A percentile compares a stretch with the other conserved stretches of the same genome.
These are phyloP conservation scores for Rhynchosporium agropyri DNA, from an alignment of 2,329 filamentous ascomycete species.

Conservation along the genomic window DNA sequence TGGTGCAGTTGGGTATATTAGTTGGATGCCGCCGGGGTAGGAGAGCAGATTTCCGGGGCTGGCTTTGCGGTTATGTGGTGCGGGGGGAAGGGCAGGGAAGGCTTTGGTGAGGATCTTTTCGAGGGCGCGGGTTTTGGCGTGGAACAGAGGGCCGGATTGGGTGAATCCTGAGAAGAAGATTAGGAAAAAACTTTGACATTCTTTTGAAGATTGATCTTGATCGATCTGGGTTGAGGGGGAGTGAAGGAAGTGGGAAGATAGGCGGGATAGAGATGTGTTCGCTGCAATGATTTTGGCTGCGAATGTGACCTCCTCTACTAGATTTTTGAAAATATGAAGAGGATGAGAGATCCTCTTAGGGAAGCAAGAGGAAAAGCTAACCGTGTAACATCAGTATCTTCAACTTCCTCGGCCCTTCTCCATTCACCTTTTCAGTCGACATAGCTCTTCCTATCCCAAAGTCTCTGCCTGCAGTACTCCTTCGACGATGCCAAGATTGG, in stretches of 20 bases:
- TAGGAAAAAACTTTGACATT: no score
- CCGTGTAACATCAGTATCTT: constrained; percentile 81
- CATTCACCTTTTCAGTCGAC: constrained; percentile 23
- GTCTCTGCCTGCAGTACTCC: background rate
- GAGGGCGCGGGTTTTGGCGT: constrained; percentile 83
- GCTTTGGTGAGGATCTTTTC: constrained; percentile 78
- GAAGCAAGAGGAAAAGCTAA: constrained; percentile 42
- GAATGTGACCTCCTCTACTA: background rate
- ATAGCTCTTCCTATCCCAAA: constrained; percentile 8
- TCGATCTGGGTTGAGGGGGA: no score
- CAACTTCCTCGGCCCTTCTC: constrained; percentile 41
- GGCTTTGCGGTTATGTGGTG: constrained; percentile 41
- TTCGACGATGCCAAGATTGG: no score
- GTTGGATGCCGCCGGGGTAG: constrained; percentile 50
- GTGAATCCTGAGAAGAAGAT: constrained; percentile 67
- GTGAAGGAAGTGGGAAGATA: no score
- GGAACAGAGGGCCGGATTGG: constrained; percentile 84
- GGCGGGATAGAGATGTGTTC: no score
- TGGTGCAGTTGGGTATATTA: constrained; percentile 72
- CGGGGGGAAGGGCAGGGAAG: constrained; percentile 60
- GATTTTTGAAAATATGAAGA: no score
- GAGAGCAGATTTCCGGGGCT: constrained; percentile 44
- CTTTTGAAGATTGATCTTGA: no score
- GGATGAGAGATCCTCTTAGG: no score
- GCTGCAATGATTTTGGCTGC: background rate